Percentiles rank a stretch among this genome's conserved stretches.
phyloP scores from a whole-genome alignment of 2,329 filamentous ascomycete species.

The Trichophyton rubrum region DNA sequence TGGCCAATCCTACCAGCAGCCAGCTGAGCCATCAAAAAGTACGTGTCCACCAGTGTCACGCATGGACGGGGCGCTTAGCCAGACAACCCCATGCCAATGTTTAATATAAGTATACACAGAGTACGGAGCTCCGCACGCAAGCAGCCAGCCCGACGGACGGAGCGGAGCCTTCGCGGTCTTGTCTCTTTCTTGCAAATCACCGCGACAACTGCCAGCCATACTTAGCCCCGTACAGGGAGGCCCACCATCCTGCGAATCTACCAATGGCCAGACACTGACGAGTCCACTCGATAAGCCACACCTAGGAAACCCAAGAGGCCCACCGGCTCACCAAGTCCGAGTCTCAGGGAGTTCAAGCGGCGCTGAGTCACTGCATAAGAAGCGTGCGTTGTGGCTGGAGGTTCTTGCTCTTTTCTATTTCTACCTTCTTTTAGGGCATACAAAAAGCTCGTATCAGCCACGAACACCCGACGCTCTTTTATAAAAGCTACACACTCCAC shows the following conservation, averaged over 20 bases:
- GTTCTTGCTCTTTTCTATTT: neutral
- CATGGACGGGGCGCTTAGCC: neutral
- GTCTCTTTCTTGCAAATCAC: neutral
- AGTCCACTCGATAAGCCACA: neutral
- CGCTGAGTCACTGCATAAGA: neutral
- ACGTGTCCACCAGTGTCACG: neutral
- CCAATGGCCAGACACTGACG: neutral
- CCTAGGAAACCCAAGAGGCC: neutral
- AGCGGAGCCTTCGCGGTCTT: no score
- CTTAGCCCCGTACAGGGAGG: neutral
- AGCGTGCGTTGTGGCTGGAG: neutral
- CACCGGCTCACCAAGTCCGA: neutral
- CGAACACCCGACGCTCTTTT: neutral
- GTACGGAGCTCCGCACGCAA: no score
- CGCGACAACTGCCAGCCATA: neutral
- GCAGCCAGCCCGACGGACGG: no score
- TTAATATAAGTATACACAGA: neutral
- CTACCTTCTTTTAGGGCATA: neutral
- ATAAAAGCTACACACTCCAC: neutral
- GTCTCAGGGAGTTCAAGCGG: neutral
- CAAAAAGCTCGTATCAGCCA: neutral
- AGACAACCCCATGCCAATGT: neutral
- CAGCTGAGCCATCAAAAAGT: neutral
- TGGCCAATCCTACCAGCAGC: neutral
- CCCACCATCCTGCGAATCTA: neutral